These are phyloP conservation scores for Vaccinium myrtillus DNA, from an alignment of 148 eudicot species.

Conservation along the genomic window DNA sequence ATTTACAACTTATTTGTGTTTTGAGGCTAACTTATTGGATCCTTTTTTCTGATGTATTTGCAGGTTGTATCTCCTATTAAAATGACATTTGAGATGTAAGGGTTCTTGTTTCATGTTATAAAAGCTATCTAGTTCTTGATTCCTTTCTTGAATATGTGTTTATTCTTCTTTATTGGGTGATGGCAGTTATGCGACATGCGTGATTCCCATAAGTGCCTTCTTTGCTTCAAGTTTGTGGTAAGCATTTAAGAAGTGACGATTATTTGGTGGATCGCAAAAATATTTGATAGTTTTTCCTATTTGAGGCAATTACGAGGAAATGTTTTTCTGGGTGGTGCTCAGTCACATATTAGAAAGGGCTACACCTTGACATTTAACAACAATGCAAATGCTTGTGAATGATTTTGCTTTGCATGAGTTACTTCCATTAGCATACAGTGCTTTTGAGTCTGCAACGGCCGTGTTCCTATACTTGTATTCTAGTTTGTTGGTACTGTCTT, in stretches of 20 bases:
- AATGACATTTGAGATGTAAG: constrained; percentile 65
- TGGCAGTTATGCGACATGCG: constrained; percentile 72
- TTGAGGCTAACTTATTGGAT: neutral
- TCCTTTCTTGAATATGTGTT: neutral
- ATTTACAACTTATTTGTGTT: neutral
- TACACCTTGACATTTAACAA: neutral
- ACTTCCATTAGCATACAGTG: neutral
- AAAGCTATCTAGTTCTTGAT: neutral
- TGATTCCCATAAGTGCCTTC: constrained; percentile 84
- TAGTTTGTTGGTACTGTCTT: constrained; percentile 2
- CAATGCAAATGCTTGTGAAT: neutral
- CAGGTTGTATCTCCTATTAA: constrained; percentile 70
- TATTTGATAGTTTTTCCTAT: neutral
- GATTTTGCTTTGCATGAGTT: neutral
- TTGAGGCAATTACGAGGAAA: neutral
- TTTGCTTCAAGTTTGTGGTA: constrained; percentile 92
- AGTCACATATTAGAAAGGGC: neutral
- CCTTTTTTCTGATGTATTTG: constrained; percentile 8
- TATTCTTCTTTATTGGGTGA: constrained; percentile 17
- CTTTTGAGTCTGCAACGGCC: neutral
- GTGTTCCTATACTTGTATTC: neutral
- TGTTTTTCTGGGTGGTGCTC: neutral
- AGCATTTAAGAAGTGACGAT: constrained; percentile 9
- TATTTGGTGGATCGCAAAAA: neutral
- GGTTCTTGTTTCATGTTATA: constrained; percentile 16